These are phyloP conservation scores for Lipomyces yamadae DNA, from an alignment of 805 yeast genomes.

Conservation along the genomic window DNA sequence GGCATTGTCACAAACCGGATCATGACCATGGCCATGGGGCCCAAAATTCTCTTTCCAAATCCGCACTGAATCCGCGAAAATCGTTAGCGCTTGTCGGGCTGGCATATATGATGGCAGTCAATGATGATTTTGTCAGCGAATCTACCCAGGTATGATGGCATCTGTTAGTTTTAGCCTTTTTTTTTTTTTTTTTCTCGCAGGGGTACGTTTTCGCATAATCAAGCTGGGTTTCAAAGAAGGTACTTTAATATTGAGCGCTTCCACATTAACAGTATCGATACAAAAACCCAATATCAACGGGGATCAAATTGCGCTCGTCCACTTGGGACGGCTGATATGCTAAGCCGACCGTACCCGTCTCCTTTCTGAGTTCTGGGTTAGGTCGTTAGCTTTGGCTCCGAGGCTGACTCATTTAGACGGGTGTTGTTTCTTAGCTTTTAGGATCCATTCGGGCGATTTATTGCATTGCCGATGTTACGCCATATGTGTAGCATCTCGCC, in stretches of 20 bases:
- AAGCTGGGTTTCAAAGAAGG: constrained; percentile 32
- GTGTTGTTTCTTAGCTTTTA: neutral
- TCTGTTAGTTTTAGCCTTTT: too few species aligned
- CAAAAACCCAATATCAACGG: constrained; percentile 41
- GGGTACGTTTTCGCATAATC: neutral
- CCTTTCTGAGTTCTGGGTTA: neutral
- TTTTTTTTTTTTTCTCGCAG: neutral
- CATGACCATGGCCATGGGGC: constrained; percentile 20
- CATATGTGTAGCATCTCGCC: neutral
- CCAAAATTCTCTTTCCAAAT: constrained; percentile 8
- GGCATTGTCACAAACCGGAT: constrained; percentile 83
- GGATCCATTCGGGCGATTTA: neutral
- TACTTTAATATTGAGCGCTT: constrained; percentile 14
- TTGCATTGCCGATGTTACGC: neutral
- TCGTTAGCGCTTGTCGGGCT: constrained; percentile 24
- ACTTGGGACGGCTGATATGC: neutral
- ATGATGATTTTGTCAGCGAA: constrained; percentile 3
- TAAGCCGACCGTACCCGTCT: neutral
- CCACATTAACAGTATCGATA: constrained; percentile 38
- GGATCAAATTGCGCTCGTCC: neutral
- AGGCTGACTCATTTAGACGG: neutral
- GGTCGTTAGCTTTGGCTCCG: neutral
- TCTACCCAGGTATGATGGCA: neutral
- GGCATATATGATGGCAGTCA: constrained; percentile 6
- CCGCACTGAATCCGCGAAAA: constrained; percentile 21